phyloP scores from a whole-genome alignment of 495 filamentous ascomycete genomes.

The Tuber microsphaerosporum region DNA sequence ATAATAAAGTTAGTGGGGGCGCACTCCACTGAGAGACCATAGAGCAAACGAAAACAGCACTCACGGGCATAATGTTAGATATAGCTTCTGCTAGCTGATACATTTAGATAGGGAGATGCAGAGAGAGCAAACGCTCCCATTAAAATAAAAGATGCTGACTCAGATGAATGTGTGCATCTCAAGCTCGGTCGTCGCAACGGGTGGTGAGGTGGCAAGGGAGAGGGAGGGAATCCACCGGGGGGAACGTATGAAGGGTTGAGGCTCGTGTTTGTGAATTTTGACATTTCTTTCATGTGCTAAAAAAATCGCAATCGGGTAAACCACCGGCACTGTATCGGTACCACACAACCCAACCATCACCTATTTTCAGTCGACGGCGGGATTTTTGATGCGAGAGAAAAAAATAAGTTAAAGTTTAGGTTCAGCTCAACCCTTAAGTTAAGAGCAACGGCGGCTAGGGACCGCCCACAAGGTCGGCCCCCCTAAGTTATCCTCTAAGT shows the following conservation, averaged over 20 bases:
- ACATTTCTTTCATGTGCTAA: background rate
- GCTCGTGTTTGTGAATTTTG: background rate
- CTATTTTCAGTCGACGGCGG: too few species aligned
- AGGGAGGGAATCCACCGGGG: background rate
- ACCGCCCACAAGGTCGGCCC: background rate
- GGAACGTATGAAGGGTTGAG: background rate
- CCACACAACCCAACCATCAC: background rate
- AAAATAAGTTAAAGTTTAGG: background rate
- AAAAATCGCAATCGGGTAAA: background rate
- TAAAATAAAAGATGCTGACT: background rate
- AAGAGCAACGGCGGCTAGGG: background rate
- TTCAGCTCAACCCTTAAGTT: background rate
- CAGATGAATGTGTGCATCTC: background rate
- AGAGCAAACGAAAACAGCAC: background rate
- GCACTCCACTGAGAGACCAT: slow-evolving; percentile 7
- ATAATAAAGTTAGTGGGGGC: background rate
- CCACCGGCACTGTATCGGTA: background rate
- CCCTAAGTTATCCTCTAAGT: too few species aligned
- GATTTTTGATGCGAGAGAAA: background rate
- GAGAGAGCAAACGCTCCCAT: background rate
- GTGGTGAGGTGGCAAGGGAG: background rate
- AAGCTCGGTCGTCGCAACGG: background rate
- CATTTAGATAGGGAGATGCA: slow-evolving; percentile 4
- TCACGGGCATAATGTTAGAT: slow-evolving; percentile 20
- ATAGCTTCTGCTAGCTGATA: slow-evolving; percentile 5